A percentile compares a stretch with the other conserved stretches of the same genome.
These are phyloP conservation scores for Citrus trifoliata DNA, from an alignment of 345 rosid genomes.

Conservation along the genomic window DNA sequence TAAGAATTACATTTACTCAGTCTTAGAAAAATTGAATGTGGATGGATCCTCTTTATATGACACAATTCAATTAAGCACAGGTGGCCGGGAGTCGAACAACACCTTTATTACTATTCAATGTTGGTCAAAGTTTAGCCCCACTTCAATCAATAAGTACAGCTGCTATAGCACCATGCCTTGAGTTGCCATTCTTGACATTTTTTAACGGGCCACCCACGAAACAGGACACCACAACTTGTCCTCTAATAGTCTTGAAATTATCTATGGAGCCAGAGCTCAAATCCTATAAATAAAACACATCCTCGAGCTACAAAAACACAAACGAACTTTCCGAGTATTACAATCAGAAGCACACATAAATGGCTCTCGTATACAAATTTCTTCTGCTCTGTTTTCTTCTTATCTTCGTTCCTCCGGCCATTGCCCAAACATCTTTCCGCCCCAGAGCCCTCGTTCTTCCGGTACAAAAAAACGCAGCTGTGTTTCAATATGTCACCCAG, in stretches of 20 bases:
- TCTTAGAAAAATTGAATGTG: no score
- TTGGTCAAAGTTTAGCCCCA: not conserved
- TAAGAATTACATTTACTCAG: no score
- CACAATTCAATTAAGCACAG: not conserved
- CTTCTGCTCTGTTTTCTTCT: not conserved
- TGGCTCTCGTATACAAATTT: not conserved
- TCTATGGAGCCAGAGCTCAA: not conserved
- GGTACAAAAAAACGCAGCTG: conserved; percentile 16
- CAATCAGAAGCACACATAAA: not conserved
- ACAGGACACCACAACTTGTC: not conserved
- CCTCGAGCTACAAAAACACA: not conserved
- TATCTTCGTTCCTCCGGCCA: not conserved
- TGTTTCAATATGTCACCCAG: conserved; percentile 21
- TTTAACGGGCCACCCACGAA: not conserved
- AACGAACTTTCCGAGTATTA: not conserved
- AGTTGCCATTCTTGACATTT: conserved; percentile 2
- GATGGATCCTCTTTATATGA: not conserved
- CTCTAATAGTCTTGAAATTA: not conserved
- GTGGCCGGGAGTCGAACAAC: not conserved
- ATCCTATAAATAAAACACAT: not conserved
- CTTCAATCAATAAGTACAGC: not conserved
- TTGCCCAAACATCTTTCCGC: conserved; percentile 7
- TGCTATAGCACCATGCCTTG: not conserved
- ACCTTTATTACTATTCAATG: not conserved
- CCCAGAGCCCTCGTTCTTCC: conserved; percentile 29